Evolutionary conservation across 331 rosid genomes (phyloP), one percentile per base, ranked within the genome.

Genomic region (Stylosanthes scabra): DNA sequence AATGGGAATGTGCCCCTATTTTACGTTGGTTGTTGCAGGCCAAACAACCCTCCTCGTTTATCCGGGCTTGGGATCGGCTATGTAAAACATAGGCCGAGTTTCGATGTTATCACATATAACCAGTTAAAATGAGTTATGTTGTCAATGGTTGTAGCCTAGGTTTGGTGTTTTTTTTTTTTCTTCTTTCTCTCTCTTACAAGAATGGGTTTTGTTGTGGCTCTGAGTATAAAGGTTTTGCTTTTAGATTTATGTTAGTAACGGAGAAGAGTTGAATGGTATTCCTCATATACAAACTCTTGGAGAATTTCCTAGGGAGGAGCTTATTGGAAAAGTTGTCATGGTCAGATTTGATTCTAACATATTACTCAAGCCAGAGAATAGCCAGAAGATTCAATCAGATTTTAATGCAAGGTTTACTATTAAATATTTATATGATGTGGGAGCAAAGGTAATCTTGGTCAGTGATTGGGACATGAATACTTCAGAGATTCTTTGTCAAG

Each of bases 291-390:
- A 82, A 73, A 83, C 97, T 81, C 97, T 94, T 16, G 66, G 87
- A 79, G 81, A 88, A 11, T 91, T 91, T 79, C 90, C 96, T 27
- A 76, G 73, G 84, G 84, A 76, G 83, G 92, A 88, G 83, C 96
- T 94, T 52, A 74, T 14, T 14, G 81, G 77, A 76, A 94, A 94
- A 82, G 90, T 85, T 72, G 89, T 81, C 64, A 65, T 91, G 87
- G 93, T 93, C 74, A 86, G 97, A 75, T 91, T 91, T 81, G 97
- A 93, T 79, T 86, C 97, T 71, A 84, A 82, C 74, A 42, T 84
- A 64, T 72, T 93, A 83, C 82, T 89, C 77, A 72, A 49, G 74
- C 84, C 71, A 51, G 80, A 70, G 63, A 28, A 45, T 49, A 75
- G 84, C n/a, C 59, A 59, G 55, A 79, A 63, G 54, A 71, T 57